phyloP scores from a whole-genome alignment of 352 stramenopile genomes.

The Phytophthora rubi region DNA sequence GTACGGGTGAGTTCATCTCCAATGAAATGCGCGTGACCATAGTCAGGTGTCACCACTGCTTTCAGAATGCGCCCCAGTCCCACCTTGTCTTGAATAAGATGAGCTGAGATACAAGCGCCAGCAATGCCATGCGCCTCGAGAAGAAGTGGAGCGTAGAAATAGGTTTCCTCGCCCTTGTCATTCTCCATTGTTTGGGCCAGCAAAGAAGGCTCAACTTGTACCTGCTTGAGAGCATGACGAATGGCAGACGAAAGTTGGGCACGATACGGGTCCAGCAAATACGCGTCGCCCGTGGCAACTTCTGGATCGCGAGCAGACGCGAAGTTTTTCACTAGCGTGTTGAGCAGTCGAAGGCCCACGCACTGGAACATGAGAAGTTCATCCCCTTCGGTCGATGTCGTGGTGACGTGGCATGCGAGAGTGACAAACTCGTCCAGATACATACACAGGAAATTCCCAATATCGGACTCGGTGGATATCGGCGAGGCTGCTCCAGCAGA shows the following conservation, averaged over 20 bases:
- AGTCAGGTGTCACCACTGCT: constrained; percentile 64
- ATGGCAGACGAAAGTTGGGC: constrained; percentile 84
- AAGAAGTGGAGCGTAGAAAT: constrained; percentile 71
- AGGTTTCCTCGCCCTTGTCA: constrained; percentile 24
- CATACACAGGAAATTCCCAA: constrained; percentile 82
- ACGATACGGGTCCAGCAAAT: constrained; percentile 82
- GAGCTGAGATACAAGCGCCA: constrained; percentile 51
- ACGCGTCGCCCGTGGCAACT: constrained; percentile 57
- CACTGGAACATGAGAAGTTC: constrained; percentile 86
- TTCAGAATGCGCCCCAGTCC: constrained; percentile 69
- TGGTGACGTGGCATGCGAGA: constrained; percentile 79
- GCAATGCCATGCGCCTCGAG: constrained; percentile 75
- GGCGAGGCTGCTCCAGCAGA: constrained; percentile 20
- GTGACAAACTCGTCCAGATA: constrained; percentile 91
- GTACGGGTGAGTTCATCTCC: constrained; percentile 65
- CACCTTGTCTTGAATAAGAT: constrained; percentile 79
- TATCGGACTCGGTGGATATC: constrained; percentile 14
- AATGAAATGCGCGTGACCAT: constrained; percentile 66
- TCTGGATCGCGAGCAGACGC: constrained; percentile 67
- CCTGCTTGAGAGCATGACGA: constrained; percentile 77
- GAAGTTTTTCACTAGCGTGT: constrained; percentile 72
- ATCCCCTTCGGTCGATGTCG: constrained; percentile 67
- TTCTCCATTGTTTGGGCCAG: constrained; percentile 20
- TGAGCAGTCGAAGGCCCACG: constrained; percentile 68
- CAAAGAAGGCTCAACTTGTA: constrained; percentile 34